Conservation (phyloP, 371 early-diverging fungal genomes). For the Lichtheimia hyalospora region DNA sequence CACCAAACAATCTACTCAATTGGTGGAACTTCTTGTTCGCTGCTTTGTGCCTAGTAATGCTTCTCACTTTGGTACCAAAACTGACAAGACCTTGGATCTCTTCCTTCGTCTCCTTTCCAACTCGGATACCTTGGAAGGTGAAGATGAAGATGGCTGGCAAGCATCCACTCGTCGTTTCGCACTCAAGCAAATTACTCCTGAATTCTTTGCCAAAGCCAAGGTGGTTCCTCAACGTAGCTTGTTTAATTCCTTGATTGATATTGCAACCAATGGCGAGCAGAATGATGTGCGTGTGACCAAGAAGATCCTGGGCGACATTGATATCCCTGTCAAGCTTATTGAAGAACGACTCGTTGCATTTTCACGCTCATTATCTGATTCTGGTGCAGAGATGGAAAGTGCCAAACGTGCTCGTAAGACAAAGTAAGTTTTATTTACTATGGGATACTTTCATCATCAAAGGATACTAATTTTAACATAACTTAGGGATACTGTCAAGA, state of each 20-base stretch:
- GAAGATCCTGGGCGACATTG: conserved; percentile 53
- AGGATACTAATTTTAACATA: neutral
- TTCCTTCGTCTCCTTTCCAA: conserved; percentile 50
- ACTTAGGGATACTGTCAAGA: neutral
- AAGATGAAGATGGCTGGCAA: conserved; percentile 56
- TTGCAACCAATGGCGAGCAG: conserved; percentile 65
- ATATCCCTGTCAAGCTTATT: conserved; percentile 52
- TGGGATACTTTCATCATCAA: neutral
- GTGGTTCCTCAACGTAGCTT: conserved; percentile 50
- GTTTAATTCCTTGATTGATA: conserved; percentile 62
- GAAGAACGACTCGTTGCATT: conserved; percentile 22
- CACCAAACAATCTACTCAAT: conserved; percentile 30
- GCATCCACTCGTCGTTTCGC: conserved; percentile 58
- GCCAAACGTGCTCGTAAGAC: conserved; percentile 34
- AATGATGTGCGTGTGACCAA: conserved; percentile 62
- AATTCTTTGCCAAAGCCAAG: conserved; percentile 53
- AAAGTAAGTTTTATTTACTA: conserved; percentile 8
- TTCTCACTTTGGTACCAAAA: conserved; percentile 46
- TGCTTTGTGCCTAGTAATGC: conserved; percentile 62
- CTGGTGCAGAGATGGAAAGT: conserved; percentile 12
- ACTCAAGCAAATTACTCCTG: conserved; percentile 56
- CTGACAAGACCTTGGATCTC: conserved; percentile 48
- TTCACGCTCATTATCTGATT: conserved; percentile 23
- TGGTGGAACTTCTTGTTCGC: conserved; percentile 59
- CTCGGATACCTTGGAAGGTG: conserved; percentile 31